Evolutionary conservation across 1,284 basidiomycete species (phyloP).

Genomic region (Leccinum pachyderme): DNA sequence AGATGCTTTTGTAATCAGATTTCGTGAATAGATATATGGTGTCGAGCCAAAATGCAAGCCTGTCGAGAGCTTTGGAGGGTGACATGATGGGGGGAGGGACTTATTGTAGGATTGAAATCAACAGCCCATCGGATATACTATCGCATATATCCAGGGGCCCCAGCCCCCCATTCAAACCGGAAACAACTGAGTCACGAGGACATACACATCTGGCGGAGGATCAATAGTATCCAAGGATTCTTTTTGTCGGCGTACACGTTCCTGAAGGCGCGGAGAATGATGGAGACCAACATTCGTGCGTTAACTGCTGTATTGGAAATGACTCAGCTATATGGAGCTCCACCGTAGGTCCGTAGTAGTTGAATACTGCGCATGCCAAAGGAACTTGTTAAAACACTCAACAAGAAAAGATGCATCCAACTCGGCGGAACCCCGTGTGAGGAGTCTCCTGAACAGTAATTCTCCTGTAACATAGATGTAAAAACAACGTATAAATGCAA

Average conservation of each 20-base stretch:
- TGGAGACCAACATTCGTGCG: not conserved
- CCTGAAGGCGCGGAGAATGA: not conserved
- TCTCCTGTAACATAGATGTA: not conserved
- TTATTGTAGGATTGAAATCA: not conserved
- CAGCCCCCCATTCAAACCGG: not conserved
- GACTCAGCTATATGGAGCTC: not conserved
- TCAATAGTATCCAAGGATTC: not conserved
- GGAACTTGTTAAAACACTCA: not conserved
- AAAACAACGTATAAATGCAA: not conserved
- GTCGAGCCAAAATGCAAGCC: slow-evolving; percentile 8
- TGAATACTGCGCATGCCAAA: not conserved
- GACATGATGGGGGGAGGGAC: not conserved
- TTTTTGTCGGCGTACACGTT: not conserved
- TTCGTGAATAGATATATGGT: slow-evolving; percentile 35
- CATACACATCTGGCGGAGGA: not conserved
- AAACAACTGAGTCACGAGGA: not conserved
- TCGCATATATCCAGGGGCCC: not conserved
- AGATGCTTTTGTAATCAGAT: slow-evolving; percentile 39
- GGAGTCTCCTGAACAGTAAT: not conserved
- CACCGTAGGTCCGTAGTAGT: too few species aligned
- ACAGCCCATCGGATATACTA: not conserved
- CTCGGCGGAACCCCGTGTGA: not conserved
- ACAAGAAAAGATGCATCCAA: not conserved
- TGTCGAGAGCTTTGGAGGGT: not conserved
- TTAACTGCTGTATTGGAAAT: not conserved